Evolutionary conservation across 176 grass and related monocot genomes (phyloP).

Genomic region (Guadua angustifolia): DNA sequence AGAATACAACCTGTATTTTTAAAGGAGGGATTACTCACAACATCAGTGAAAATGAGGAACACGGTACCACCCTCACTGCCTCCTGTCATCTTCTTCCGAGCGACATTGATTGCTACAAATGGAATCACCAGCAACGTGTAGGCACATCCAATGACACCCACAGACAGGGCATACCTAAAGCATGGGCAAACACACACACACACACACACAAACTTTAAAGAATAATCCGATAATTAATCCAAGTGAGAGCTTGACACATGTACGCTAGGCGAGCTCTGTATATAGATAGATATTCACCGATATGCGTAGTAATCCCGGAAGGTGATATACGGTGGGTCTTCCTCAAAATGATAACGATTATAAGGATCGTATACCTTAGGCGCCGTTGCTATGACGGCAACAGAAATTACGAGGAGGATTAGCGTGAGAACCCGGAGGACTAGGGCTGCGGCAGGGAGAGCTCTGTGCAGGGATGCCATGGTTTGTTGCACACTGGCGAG

Average conservation of each 20-base stretch:
- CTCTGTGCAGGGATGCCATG: neutral
- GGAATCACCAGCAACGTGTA: slow-evolving; percentile 19
- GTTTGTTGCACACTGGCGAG: neutral
- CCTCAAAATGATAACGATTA: too few relatives aligned
- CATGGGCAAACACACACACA: too few relatives aligned
- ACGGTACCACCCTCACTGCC: neutral
- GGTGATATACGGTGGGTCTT: neutral
- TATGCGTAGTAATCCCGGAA: neutral
- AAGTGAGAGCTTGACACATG: too few relatives aligned
- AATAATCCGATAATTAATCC: neutral
- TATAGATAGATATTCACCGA: neutral
- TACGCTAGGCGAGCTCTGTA: neutral
- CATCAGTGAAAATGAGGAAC: slow-evolving; percentile 20
- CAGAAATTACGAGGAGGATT: neutral
- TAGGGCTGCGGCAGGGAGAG: neutral
- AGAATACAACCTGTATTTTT: too few relatives aligned
- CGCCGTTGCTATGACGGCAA: neutral
- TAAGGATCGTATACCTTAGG: too few relatives aligned
- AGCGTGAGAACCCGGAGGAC: neutral
- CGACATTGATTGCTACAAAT: neutral
- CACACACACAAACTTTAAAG: neutral
- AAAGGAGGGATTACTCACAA: neutral
- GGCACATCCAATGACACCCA: slow-evolving; percentile 14
- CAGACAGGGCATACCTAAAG: slow-evolving; percentile 17
- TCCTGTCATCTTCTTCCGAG: neutral